Evolutionary conservation across 306 rosid species (phyloP).

Genomic region (Begonia peltatifolia): DNA sequence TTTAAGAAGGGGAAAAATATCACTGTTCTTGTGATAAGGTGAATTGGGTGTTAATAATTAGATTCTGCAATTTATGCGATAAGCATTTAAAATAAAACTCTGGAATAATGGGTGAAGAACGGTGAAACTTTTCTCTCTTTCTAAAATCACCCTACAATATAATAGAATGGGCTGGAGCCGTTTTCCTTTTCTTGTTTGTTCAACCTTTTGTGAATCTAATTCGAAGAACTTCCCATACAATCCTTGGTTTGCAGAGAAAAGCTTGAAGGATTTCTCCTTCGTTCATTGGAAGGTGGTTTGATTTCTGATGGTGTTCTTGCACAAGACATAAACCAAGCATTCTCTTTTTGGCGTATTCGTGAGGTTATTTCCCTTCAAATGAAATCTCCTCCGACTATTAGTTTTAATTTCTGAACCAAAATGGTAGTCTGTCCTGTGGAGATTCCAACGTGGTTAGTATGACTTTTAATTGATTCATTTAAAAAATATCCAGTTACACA

Average conservation of each 20-base stretch:
- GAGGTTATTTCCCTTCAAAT: constrained; percentile 40
- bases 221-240: too few relatives aligned
- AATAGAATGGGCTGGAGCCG: too few relatives aligned
- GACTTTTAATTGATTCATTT: background rate
- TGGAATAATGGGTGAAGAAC: too few relatives aligned
- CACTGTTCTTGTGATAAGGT: too few relatives aligned
- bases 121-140: too few relatives aligned
- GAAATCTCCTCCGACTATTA: constrained; percentile 3
- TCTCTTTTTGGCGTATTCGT: constrained; percentile 79
- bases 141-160: too few relatives aligned
- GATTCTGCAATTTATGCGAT: too few relatives aligned
- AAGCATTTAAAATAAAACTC: too few relatives aligned
- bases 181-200: background rate
- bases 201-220: too few relatives aligned
- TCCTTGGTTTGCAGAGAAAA: constrained; percentile 47
- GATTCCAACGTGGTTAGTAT: background rate
- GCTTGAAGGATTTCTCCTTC: constrained; percentile 87
- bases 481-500: too few relatives aligned
- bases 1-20: too few relatives aligned
- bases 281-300: constrained; percentile 73
- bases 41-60: too few relatives aligned
- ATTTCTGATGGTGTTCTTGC: constrained; percentile 83
- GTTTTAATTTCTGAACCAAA: constrained; percentile 7
- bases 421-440: background rate
- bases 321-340: constrained; percentile 91